phyloP scores from a whole-genome alignment of 1,284 basidiomycete species.

The Sphaerobolus stellatus region DNA sequence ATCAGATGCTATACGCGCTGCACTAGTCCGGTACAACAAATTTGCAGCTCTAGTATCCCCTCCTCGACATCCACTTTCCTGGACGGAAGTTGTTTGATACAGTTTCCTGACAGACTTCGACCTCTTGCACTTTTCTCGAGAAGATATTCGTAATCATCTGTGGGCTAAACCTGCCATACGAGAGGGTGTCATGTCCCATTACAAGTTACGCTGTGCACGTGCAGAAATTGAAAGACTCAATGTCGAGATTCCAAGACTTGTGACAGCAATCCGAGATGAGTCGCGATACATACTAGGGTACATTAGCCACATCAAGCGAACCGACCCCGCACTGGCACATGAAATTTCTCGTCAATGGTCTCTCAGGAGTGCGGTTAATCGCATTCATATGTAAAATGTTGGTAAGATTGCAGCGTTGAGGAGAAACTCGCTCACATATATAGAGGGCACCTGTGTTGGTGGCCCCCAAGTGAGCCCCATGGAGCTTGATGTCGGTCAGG shows the following conservation, averaged over 20 bases:
- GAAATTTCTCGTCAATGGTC: not conserved
- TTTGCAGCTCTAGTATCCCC: constrained; percentile 14
- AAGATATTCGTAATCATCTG: constrained; percentile 10
- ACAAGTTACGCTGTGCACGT: constrained; percentile 11
- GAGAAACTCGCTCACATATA: no score
- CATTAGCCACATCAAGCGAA: not conserved
- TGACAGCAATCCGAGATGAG: constrained; percentile 33
- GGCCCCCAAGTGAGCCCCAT: no score
- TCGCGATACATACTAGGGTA: not conserved
- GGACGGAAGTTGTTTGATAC: constrained; percentile 12
- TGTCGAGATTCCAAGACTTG: constrained; percentile 28
- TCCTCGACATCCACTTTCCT: constrained; percentile 21
- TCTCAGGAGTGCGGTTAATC: no score
- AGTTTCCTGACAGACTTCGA: constrained; percentile 15
- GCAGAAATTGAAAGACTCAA: constrained; percentile 26
- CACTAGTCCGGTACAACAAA: constrained; percentile 22
- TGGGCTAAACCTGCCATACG: constrained; percentile 15
- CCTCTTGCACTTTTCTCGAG: constrained; percentile 12
- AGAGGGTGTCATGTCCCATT: not conserved
- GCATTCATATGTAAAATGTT: no score
- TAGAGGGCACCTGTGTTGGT: no score
- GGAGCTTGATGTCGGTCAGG: no score
- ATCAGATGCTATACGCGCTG: constrained; percentile 19
- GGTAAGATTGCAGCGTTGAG: no score
- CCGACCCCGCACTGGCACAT: not conserved